Evolutionary conservation across 768 basidiomycete species (phyloP).

Genomic region (Leucocoprinus leucothites): DNA sequence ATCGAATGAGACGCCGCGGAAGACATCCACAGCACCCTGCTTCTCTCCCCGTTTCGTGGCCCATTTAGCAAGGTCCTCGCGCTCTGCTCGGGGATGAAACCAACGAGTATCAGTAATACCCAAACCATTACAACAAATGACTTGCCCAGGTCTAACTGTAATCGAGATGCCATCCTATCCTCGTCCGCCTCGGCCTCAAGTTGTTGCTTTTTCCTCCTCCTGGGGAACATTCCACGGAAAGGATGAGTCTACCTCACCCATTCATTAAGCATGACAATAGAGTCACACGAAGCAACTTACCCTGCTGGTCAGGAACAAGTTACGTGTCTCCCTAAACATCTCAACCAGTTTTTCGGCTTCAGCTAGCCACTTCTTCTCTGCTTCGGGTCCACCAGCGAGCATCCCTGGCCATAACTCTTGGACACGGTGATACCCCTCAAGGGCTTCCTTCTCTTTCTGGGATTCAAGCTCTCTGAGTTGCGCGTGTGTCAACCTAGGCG

Average conservation of each 20-base stretch:
- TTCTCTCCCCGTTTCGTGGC: slow-evolving; percentile 36
- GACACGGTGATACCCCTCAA: slow-evolving; percentile 54
- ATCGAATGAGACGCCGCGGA: slow-evolving; percentile 79
- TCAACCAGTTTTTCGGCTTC: slow-evolving; percentile 87
- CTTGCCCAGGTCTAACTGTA: slow-evolving; percentile 73
- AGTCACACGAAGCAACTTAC: slow-evolving; percentile 38
- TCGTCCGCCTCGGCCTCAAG: slow-evolving; percentile 54
- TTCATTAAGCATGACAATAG: slow-evolving; percentile 1
- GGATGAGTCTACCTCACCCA: slow-evolving; percentile 37
- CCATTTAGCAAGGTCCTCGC: slow-evolving; percentile 53
- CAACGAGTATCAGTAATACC: neutral
- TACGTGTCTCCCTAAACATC: slow-evolving; percentile 82
- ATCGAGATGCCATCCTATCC: slow-evolving; percentile 69
- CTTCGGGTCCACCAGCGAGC: slow-evolving; percentile 41
- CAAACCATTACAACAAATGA: neutral
- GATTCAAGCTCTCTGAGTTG: slow-evolving; percentile 63
- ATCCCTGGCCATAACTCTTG: slow-evolving; percentile 61
- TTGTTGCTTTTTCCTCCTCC: slow-evolving; percentile 34
- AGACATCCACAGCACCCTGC: slow-evolving; percentile 52
- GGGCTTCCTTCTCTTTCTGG: slow-evolving; percentile 63
- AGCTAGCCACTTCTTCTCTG: slow-evolving; percentile 71
- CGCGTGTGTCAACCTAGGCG: slow-evolving; percentile 46
- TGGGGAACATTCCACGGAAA: slow-evolving; percentile 71
- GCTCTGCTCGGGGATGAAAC: no score
- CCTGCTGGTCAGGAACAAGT: slow-evolving; percentile 75